Evolutionary conservation across 108 stramenopile genomes (phyloP), one percentile per base, ranked within the genome.

Genomic region (Bacterosira constricta): DNA sequence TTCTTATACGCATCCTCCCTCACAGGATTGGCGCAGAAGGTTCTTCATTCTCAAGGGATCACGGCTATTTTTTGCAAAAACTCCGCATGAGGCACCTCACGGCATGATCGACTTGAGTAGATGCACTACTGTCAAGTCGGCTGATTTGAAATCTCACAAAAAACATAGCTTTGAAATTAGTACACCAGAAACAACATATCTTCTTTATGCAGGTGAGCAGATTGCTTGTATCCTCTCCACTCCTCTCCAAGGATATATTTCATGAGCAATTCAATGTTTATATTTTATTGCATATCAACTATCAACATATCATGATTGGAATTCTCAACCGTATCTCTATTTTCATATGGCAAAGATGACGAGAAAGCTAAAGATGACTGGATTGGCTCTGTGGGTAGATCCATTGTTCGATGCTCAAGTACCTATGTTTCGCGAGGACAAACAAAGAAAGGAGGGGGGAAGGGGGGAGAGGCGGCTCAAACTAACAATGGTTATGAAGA

Each of bases 321-420:
- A n/a, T n/a, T n/a, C n/a, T n/a, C n/a, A n/a, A n/a, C n/a, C n/a
- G n/a, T n/a, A n/a, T n/a, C n/a, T n/a, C n/a, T n/a, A n/a, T n/a
- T n/a, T n/a, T 96, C 97, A 31, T 15, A 35, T 34, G 51, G n/a
- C 41, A 38, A 35, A 77, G 98, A 98, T 73, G 97, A 96, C 15
- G 98, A 99, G 81, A 96, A 97, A 75, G 97, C 97, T 72, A 99
- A 99, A 82, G 99, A 99, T 67, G 98, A 99, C 70, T 99, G 99
- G 99, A 99, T 99, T 70, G 99, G 99, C 5, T 92, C 95, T 12
- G 96, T 98, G 10, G 99, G 99, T 29, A 91, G 95, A 51, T 92
- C 98, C n/a, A 99, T 99, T 71, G 99, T 99, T 8, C 94, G 97
- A 29, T 96, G 93, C 79, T 87, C 88, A 11, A 83, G 82, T 31